These are phyloP conservation scores for Fraxinus sp. DNA, from an alignment of 305 asterid genomes.

Conservation along the genomic window DNA sequence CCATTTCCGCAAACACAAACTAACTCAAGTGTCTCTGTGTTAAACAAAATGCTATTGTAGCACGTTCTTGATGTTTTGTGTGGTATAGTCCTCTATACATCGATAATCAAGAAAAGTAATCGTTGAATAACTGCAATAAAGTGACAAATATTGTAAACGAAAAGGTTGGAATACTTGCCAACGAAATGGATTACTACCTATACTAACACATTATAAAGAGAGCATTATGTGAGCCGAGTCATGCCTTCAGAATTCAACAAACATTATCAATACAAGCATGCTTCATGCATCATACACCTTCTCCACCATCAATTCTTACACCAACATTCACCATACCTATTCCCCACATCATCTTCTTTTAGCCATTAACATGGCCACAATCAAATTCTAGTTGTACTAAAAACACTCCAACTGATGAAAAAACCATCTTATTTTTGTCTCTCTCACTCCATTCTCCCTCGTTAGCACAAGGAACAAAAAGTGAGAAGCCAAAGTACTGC, in stretches of 20 bases:
- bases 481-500: not conserved
- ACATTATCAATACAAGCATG: slow-evolving; percentile 10
- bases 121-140: too few species aligned
- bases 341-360: slow-evolving; percentile 1
- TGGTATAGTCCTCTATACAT: not conserved
- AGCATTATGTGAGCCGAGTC: not conserved
- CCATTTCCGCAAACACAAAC: not conserved
- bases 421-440: slow-evolving; percentile 30
- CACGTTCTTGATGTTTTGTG: not conserved
- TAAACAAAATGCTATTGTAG: not conserved
- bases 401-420: slow-evolving; percentile 17
- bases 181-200: not conserved
- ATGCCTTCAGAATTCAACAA: slow-evolving; percentile 16
- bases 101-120: not conserved
- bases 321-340: slow-evolving; percentile 33
- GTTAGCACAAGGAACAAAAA: slow-evolving; percentile 19
- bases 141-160: not conserved
- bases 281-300: slow-evolving; percentile 24
- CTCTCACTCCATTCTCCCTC: slow-evolving; percentile 21
- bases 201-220: not conserved
- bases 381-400: not conserved
- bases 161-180: not conserved
- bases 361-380: slow-evolving; percentile 13
- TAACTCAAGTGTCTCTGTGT: not conserved
- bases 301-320: slow-evolving; percentile 26